A percentile compares a stretch with the other conserved stretches of the same genome.
These are phyloP conservation scores for Ophiostoma quercus DNA, from an alignment of 2,329 filamentous ascomycete species.

Conservation along the genomic window DNA sequence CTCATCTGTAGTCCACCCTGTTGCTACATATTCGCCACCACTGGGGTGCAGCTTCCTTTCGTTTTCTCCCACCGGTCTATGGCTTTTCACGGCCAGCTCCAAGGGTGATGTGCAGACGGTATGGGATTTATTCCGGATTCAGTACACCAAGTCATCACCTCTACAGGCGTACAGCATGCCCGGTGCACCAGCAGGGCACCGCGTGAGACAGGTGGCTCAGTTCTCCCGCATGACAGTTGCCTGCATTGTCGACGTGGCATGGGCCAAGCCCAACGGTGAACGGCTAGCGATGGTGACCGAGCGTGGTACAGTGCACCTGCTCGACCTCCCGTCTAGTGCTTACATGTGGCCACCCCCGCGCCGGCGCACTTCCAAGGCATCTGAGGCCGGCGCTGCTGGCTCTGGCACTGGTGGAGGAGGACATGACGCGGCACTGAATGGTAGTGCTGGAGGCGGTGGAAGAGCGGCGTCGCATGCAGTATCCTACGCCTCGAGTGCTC, in stretches of 20 bases:
- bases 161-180: slow-evolving; percentile 47
- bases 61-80: slow-evolving; percentile 67
- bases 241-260: slow-evolving; percentile 82
- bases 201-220: slow-evolving; percentile 77
- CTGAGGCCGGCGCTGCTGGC: slow-evolving; percentile 39
- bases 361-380: slow-evolving; percentile 41
- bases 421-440: neutral
- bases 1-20: slow-evolving; percentile 53
- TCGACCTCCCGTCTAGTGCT: slow-evolving; percentile 76
- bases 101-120: slow-evolving; percentile 80
- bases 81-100: slow-evolving; percentile 71
- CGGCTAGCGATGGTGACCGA: slow-evolving; percentile 85
- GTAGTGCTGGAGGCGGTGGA: slow-evolving; percentile 43
- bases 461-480: slow-evolving; percentile 46
- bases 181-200: slow-evolving; percentile 46
- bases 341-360: slow-evolving; percentile 81
- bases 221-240: slow-evolving; percentile 90
- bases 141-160: slow-evolving; percentile 57
- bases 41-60: slow-evolving; percentile 77
- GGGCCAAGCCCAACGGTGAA: slow-evolving; percentile 76
- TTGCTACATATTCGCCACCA: slow-evolving; percentile 65
- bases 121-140: slow-evolving; percentile 69
- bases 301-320: slow-evolving; percentile 88
- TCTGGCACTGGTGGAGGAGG: slow-evolving; percentile 16
- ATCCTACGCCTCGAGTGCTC: slow-evolving; percentile 63